Conservation (phyloP, 768 basidiomycete genomes). For the Amyloporia xantha region DNA sequence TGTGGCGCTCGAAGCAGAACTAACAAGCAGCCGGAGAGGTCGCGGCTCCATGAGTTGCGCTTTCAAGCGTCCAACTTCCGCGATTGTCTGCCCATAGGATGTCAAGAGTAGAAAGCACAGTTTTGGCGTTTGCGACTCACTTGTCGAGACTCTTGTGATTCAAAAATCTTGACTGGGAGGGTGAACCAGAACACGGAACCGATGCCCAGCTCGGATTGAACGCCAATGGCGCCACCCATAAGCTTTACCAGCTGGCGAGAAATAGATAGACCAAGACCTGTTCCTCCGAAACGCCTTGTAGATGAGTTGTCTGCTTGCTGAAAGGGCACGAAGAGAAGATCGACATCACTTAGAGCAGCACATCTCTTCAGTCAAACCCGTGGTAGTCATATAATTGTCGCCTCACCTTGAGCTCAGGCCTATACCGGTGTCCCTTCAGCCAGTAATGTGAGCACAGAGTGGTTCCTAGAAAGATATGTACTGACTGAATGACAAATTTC, state of each 20-base stretch:
- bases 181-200: conserved; percentile 74
- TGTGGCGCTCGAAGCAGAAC: conserved; percentile 54
- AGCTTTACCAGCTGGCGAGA: conserved; percentile 68
- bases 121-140: conserved; percentile 25
- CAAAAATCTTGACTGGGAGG: conserved; percentile 55
- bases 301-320: conserved; percentile 77
- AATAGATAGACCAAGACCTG: conserved; percentile 71
- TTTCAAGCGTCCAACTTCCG: conserved; percentile 42
- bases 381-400: background rate
- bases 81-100: conserved; percentile 30
- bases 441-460: background rate
- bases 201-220: conserved; percentile 53
- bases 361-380: background rate
- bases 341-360: conserved; percentile 41
- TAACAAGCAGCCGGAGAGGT: conserved; percentile 46
- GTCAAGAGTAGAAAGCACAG: background rate
- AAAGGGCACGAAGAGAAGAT: conserved; percentile 66
- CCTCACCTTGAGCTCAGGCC: conserved; percentile 44
- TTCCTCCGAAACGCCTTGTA: conserved; percentile 70
- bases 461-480: background rate
- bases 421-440: conserved; percentile 60
- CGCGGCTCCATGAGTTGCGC: conserved; percentile 40
- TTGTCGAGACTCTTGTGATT: conserved; percentile 50
- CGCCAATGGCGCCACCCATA: conserved; percentile 71
- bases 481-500: conserved; percentile 61